Evolutionary conservation across 441 rosid species (phyloP).

Genomic region (Pelargonium fulgidum): DNA sequence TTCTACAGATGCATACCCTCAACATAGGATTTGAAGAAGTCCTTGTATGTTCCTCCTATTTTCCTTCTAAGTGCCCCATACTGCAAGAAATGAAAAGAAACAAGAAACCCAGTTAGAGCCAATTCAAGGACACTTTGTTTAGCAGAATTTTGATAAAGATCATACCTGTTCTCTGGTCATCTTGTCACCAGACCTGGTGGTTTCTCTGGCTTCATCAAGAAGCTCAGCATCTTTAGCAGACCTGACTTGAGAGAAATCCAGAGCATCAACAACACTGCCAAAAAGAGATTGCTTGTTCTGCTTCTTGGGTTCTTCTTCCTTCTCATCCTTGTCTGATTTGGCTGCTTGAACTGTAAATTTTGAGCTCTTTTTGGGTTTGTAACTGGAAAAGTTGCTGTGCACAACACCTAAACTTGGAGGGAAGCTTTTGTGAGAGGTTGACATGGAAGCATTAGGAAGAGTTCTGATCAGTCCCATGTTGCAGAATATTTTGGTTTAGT

Average conservation of each 20-base stretch:
- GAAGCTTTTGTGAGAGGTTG: constrained; percentile 28
- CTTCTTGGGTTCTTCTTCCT: constrained; percentile 36
- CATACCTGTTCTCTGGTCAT: constrained; percentile 72
- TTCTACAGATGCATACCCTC: constrained; percentile 33
- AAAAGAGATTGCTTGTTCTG: constrained; percentile 55
- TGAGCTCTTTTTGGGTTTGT: constrained; percentile 16
- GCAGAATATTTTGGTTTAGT: constrained; percentile 24
- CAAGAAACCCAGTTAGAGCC: neutral
- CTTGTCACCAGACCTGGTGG: constrained; percentile 58
- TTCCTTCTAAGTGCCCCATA: constrained; percentile 92
- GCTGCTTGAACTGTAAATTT: constrained; percentile 27
- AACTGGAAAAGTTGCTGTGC: constrained; percentile 13
- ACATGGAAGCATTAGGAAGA: neutral
- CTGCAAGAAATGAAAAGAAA: constrained; percentile 28
- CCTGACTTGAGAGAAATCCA: constrained; percentile 76
- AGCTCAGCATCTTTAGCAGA: constrained; percentile 69
- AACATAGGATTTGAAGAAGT: constrained; percentile 79
- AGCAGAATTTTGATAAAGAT: neutral
- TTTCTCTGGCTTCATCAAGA: constrained; percentile 60
- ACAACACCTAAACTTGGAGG: constrained; percentile 17
- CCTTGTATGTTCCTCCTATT: constrained; percentile 89
- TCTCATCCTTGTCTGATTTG: constrained; percentile 30
- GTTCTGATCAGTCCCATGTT: neutral
- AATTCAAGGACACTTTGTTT: too few species aligned
- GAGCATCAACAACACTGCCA: constrained; percentile 60